These are phyloP conservation scores for Rhizophagus clarus DNA, from an alignment of 192 early-diverging fungal species.

Conservation along the genomic window DNA sequence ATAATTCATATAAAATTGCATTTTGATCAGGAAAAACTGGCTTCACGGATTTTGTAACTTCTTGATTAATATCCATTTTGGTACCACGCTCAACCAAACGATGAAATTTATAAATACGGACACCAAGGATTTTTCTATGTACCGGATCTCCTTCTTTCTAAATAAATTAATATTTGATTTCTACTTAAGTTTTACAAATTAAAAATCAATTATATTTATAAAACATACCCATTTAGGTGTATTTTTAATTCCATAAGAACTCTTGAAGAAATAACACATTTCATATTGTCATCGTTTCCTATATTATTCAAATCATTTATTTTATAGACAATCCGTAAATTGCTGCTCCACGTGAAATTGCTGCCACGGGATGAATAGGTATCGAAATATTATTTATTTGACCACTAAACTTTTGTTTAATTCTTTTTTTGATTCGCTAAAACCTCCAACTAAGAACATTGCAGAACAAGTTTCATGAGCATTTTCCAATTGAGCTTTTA, in stretches of 20 bases:
- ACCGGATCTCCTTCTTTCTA: background rate
- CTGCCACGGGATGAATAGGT: slow-evolving; percentile 50
- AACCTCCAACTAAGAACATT: slow-evolving; percentile 58
- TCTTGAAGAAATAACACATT: background rate
- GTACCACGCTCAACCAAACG: background rate
- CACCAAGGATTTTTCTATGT: background rate
- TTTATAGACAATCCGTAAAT: background rate
- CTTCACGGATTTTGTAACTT: background rate
- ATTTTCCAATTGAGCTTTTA: slow-evolving; percentile 52
- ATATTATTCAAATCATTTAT: slow-evolving; percentile 41
- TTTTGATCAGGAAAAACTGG: background rate
- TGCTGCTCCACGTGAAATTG: slow-evolving; percentile 48
- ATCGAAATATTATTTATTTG: slow-evolving; percentile 45
- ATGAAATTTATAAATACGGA: background rate
- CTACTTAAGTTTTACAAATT: no score
- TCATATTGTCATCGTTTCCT: slow-evolving; percentile 31
- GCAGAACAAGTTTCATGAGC: slow-evolving; percentile 44
- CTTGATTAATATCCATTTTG: background rate
- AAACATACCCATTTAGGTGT: background rate
- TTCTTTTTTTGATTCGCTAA: slow-evolving; percentile 55
- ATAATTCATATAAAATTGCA: background rate
- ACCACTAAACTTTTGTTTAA: slow-evolving; percentile 47
- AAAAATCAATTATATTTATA: no score
- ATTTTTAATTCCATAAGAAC: background rate
- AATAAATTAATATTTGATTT: no score